Evolutionary conservation across 257 asterid genomes (phyloP), one percentile per base, ranked within the genome.

Genomic region (Jasminum sambac): DNA sequence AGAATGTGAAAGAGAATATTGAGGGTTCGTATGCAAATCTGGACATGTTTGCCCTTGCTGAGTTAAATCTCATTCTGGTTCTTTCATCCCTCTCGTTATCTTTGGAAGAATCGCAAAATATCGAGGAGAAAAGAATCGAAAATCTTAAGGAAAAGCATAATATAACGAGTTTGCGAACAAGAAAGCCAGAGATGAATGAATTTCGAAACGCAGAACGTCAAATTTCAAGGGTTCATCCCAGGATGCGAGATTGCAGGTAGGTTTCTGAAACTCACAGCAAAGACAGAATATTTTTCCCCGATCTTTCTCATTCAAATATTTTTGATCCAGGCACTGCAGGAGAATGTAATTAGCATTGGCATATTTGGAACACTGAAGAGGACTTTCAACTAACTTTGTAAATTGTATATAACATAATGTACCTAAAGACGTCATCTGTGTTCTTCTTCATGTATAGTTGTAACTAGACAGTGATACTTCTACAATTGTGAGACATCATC

Each of bases 31-130:
- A 70, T 38, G 25, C 9, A 26, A 13, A 9, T 12, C 38, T 16
- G 37, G 59, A 39, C 41, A 41, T 59, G 16, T 10, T 67, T 59
- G 40, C 69, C 58, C 62, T 84, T 1, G 73, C 64, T 16, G 89
- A 74, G 67, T 70, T 84, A 25, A 87, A 84, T 70, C 74, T 84
- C 2, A 81, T 74, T 4, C 7, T 87, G 70, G 66, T 87, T 77
- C 80, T 84, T 19, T 70, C 85, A 2, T 77, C 77, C 65, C 87
- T 84, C 39, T 82, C 89, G 7, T 0, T 76, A 8, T 66, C 83
- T 24, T 63, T 58, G 12, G 73, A 66, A 17, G 73, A 58, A 38
- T 13, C 69, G 6, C 44, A 25, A 60, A 34, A 63, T 70, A 11
- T 70, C 19, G 76, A 70, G 43, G 72, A 52, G 14, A 68, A 68